Evolutionary conservation across 2,329 filamentous ascomycete genomes (phyloP).

Genomic region (Aspergillus ochraceus): DNA sequence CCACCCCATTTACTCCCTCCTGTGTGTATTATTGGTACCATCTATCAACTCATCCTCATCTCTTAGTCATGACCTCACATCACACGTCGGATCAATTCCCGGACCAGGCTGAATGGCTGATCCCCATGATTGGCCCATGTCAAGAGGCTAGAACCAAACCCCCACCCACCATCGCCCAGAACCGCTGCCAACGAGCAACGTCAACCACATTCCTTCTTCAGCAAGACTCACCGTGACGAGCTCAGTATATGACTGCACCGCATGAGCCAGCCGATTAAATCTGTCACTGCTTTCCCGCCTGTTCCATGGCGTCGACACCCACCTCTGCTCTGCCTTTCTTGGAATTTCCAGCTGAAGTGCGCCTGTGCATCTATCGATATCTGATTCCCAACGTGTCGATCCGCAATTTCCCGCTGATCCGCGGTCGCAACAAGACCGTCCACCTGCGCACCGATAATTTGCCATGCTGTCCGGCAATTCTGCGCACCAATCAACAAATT

Average conservation of each 20-base stretch:
- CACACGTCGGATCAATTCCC: neutral
- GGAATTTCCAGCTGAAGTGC: slow-evolving; percentile 7
- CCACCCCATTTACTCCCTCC: neutral
- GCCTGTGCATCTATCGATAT: slow-evolving; percentile 5
- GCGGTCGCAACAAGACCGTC: neutral
- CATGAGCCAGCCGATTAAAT: neutral
- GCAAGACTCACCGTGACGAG: neutral
- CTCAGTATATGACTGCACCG: neutral
- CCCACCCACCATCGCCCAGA: neutral
- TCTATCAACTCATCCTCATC: neutral
- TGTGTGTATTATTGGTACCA: neutral
- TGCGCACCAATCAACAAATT: slow-evolving; percentile 11
- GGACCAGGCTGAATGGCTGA: neutral
- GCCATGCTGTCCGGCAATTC: slow-evolving; percentile 9
- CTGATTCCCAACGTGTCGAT: slow-evolving; percentile 7
- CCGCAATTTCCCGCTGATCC: slow-evolving; percentile 7
- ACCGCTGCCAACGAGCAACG: neutral
- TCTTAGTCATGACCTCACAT: neutral
- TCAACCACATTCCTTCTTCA: neutral
- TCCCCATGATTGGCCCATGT: neutral
- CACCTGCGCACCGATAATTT: slow-evolving; percentile 3
- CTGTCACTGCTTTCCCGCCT: neutral
- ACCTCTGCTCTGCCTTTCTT: slow-evolving; percentile 1
- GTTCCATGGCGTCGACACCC: slow-evolving; percentile 1
- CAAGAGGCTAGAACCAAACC: neutral